phyloP scores from a whole-genome alignment of 129 eudicot species.

The Daucus carota region DH1_v3.0 NC_030385.2:31765001-31765500 shows the following conservation, averaged over 20 bases:
- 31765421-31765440: neutral
- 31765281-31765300: conserved; percentile 5
- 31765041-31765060: conserved; percentile 23
- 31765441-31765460: neutral
- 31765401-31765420: neutral
- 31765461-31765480: neutral
- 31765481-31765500: neutral
- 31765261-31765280: conserved; percentile 1
- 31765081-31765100: conserved; percentile 45
- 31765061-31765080: conserved; percentile 59
- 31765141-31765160: conserved; percentile 66
- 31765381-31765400: neutral
- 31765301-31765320: conserved; percentile 37
- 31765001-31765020: neutral
- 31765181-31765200: conserved; percentile 46
- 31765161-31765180: conserved; percentile 56
- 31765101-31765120: conserved; percentile 34
- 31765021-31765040: neutral
- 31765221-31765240: conserved; percentile 49
- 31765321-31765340: conserved; percentile 25
- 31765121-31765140: conserved; percentile 27
- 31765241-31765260: neutral
- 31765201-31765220: conserved; percentile 64
- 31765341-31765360: conserved; percentile 30
- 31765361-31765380: conserved; percentile 60